Evolutionary conservation across 192 early-diverging fungal genomes (phyloP).

Genomic region (Phycomyces nitens): DNA sequence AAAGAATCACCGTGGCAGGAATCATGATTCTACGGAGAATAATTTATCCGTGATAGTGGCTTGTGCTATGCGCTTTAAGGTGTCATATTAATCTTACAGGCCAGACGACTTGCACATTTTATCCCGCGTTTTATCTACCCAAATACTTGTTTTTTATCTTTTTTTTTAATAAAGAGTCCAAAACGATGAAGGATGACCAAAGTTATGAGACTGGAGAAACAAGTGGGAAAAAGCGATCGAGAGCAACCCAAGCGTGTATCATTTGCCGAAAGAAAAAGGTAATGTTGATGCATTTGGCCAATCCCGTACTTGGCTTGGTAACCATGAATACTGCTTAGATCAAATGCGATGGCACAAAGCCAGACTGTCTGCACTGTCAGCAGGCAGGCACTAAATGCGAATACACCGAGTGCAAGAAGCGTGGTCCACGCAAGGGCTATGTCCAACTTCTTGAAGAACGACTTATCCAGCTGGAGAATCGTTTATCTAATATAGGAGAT

Average conservation of each 20-base stretch:
- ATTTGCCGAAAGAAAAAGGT: constrained; percentile 34
- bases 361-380: constrained; percentile 24
- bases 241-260: constrained; percentile 34
- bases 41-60: too few relatives aligned
- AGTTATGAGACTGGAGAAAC: not conserved
- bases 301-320: not conserved
- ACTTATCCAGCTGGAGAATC: constrained; percentile 17
- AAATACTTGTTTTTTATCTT: not conserved
- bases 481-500: constrained; percentile 8
- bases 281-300: not conserved
- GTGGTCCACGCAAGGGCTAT: constrained; percentile 32
- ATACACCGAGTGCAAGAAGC: constrained; percentile 21
- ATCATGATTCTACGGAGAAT: too few relatives aligned
- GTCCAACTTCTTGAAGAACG: constrained; percentile 32
- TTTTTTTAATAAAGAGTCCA: not conserved
- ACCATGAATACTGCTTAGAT: constrained; percentile 9
- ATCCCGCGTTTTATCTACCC: too few relatives aligned
- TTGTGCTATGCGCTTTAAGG: too few relatives aligned
- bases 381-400: constrained; percentile 13
- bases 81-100: too few relatives aligned
- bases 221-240: constrained; percentile 17
- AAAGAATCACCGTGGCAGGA: too few relatives aligned
- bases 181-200: constrained; percentile 4
- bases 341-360: constrained; percentile 31
- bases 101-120: too few relatives aligned